A percentile compares a stretch with the other conserved stretches of the same genome.
These are phyloP conservation scores for Blastobotrys petasosporus DNA, from an alignment of 1,139 yeast species.

Conservation along the genomic window DNA sequence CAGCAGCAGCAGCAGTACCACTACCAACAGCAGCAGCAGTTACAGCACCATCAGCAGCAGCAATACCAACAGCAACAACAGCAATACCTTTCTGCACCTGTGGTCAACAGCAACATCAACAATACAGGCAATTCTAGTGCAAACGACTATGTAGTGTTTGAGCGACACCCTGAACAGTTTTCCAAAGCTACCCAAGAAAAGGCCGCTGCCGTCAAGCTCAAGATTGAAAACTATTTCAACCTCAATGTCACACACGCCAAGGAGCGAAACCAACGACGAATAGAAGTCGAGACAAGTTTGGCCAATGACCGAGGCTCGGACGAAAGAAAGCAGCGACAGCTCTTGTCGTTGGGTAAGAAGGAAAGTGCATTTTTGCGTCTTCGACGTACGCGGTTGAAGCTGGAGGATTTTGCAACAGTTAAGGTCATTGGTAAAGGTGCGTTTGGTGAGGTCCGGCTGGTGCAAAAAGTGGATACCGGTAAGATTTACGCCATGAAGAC, in stretches of 20 bases:
- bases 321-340: slow-evolving; percentile 60
- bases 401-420: slow-evolving; percentile 62
- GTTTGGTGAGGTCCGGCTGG: slow-evolving; percentile 68
- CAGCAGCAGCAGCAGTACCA: slow-evolving; percentile 12
- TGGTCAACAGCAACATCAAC: slow-evolving; percentile 14
- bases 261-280: slow-evolving; percentile 62
- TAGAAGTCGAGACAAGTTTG: slow-evolving; percentile 54
- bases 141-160: slow-evolving; percentile 58
- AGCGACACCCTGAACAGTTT: slow-evolving; percentile 75
- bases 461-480: slow-evolving; percentile 67
- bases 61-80: slow-evolving; percentile 7
- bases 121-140: slow-evolving; percentile 13
- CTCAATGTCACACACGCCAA: slow-evolving; percentile 67
- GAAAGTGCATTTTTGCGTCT: slow-evolving; percentile 62
- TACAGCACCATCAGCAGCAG: slow-evolving; percentile 6
- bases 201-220: slow-evolving; percentile 58
- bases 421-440: slow-evolving; percentile 77
- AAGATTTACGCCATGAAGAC: slow-evolving; percentile 76
- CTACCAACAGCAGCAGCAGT: slow-evolving; percentile 5
- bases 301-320: slow-evolving; percentile 56
- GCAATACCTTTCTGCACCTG: slow-evolving; percentile 17
- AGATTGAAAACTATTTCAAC: slow-evolving; percentile 60
- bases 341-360: slow-evolving; percentile 59
- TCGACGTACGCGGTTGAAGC: slow-evolving; percentile 55
- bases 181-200: slow-evolving; percentile 52